A percentile compares a stretch with the other conserved stretches of the same genome.
Evolutionary conservation across 2,329 filamentous ascomycete genomes (phyloP).

Genomic region (Penicillium sp.): DNA sequence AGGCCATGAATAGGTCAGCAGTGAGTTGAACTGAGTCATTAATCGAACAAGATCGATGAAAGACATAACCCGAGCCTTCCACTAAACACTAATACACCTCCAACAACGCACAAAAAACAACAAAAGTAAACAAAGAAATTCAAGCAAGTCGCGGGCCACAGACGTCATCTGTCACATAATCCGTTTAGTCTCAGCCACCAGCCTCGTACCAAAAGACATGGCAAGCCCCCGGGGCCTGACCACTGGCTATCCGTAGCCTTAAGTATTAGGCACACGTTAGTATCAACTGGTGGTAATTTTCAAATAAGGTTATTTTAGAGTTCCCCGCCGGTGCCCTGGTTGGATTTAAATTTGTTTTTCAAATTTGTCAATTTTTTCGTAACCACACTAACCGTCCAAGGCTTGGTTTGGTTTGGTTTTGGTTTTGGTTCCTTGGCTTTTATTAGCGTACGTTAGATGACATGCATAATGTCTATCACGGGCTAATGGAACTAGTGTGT

Average conservation of each 20-base stretch:
- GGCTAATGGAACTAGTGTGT: neutral
- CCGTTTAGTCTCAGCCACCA: neutral
- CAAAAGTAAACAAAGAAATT: neutral
- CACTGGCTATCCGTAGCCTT: too few relatives aligned
- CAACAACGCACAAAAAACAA: neutral
- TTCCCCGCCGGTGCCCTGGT: neutral
- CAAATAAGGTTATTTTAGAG: constrained; percentile 1
- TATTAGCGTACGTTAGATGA: neutral
- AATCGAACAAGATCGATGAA: neutral
- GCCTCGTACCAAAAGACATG: neutral
- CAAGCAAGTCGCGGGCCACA: neutral
- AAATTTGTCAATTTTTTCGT: neutral
- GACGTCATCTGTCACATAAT: neutral
- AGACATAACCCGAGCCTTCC: neutral
- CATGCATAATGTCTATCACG: neutral
- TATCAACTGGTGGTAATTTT: neutral
- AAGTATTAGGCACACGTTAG: neutral
- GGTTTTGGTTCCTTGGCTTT: neutral
- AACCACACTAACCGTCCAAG: neutral
- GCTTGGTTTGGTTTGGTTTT: neutral
- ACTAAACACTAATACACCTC: neutral
- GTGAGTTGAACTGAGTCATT: neutral
- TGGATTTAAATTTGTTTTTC: neutral
- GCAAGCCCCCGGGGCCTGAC: neutral
- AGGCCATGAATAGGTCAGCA: neutral